phyloP scores from a whole-genome alignment of 768 basidiomycete genomes.

The Sarcodon sp. region DNA sequence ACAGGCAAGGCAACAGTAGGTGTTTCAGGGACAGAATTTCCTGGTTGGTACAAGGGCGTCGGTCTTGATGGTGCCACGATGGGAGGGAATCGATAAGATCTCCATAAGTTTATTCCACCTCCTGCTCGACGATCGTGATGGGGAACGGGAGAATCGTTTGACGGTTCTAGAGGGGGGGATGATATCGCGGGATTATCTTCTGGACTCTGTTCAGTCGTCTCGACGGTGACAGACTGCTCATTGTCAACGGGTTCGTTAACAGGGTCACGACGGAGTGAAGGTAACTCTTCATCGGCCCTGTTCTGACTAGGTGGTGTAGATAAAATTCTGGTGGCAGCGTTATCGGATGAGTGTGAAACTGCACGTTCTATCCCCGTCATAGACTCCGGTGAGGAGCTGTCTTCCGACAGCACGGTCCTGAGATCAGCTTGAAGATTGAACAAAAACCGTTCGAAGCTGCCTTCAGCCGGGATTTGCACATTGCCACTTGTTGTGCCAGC shows the following conservation, averaged over 20 bases:
- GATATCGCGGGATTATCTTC: background rate
- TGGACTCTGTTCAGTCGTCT: background rate
- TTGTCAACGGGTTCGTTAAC: background rate
- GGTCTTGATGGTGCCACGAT: slow-evolving; percentile 29
- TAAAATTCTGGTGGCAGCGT: background rate
- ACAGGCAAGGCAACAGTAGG: background rate
- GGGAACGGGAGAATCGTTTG: slow-evolving; percentile 17
- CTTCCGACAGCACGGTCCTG: slow-evolving; percentile 42
- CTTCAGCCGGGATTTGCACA: slow-evolving; percentile 31
- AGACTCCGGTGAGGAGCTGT: background rate
- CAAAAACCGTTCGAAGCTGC: slow-evolving; percentile 73
- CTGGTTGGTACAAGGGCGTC: background rate
- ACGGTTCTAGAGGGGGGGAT: slow-evolving; percentile 1
- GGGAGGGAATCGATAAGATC: slow-evolving; percentile 70
- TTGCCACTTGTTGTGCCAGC: slow-evolving; percentile 4
- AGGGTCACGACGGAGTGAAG: background rate
- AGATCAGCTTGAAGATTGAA: slow-evolving; percentile 68
- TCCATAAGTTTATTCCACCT: slow-evolving; percentile 65
- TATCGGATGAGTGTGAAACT: background rate
- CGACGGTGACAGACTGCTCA: background rate
- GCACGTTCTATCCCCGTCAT: background rate
- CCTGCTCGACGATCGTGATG: slow-evolving; percentile 25
- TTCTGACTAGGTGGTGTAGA: too few species aligned
- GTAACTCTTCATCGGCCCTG: background rate
- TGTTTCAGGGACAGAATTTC: background rate